These are phyloP conservation scores for Pestalotiopsis sp. DNA, from an alignment of 2,329 filamentous ascomycete genomes.

Conservation along the genomic window DNA sequence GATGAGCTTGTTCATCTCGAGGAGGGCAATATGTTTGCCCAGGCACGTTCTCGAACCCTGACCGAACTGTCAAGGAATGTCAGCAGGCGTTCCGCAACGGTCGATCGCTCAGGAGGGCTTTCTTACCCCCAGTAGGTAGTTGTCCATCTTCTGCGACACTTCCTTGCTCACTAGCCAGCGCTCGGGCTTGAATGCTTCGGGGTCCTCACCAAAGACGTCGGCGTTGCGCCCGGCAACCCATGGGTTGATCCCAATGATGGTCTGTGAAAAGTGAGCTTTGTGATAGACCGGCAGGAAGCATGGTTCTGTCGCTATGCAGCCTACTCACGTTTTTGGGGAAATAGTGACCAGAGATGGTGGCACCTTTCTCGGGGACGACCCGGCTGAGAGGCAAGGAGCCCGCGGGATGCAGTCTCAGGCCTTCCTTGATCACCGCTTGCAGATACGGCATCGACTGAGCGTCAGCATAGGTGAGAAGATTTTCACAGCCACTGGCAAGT, in stretches of 20 bases:
- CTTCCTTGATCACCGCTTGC: constrained; percentile 49
- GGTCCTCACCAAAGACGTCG: constrained; percentile 32
- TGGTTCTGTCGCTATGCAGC: not conserved
- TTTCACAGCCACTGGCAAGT: not conserved
- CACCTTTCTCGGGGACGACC: constrained; percentile 40
- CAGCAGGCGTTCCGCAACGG: not conserved
- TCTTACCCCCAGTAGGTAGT: constrained; percentile 35
- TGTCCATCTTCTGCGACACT: constrained; percentile 21
- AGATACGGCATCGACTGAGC: constrained; percentile 42
- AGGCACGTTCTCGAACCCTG: constrained; percentile 36
- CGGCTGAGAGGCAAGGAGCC: constrained; percentile 45
- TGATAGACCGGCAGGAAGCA: not conserved
- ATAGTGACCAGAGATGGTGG: constrained; percentile 24
- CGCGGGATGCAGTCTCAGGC: constrained; percentile 46
- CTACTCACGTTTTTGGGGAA: constrained; percentile 24
- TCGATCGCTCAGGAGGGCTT: not conserved
- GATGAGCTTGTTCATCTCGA: constrained; percentile 39
- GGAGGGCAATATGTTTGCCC: constrained; percentile 36
- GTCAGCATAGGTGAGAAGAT: constrained; percentile 25
- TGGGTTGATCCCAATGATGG: constrained; percentile 35
- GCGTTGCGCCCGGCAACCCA: constrained; percentile 36
- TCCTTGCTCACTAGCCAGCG: constrained; percentile 36
- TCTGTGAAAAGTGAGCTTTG: constrained; percentile 12
- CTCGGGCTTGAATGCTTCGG: constrained; percentile 38
- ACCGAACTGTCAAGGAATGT: constrained; percentile 28